These are phyloP conservation scores for Epichloe bromicola DNA, from an alignment of 2,329 filamentous ascomycete species.

Conservation along the genomic window DNA sequence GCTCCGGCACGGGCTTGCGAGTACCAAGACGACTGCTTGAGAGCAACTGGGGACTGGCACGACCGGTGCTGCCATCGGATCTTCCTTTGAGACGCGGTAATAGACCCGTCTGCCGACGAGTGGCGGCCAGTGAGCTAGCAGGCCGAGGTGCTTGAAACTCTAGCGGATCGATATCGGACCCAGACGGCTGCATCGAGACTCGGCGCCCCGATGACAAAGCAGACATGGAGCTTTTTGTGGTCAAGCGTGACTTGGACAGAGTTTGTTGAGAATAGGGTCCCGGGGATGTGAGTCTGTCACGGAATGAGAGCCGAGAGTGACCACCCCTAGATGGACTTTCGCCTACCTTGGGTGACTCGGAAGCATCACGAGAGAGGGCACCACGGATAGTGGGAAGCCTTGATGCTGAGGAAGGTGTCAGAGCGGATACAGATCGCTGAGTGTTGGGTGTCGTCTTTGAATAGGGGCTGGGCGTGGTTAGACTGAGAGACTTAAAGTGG, in stretches of 20 bases:
- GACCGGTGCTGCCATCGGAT: slow-evolving; percentile 25
- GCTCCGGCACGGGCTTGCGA: slow-evolving; percentile 24
- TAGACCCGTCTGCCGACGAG: slow-evolving; percentile 37
- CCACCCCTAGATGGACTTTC: slow-evolving; percentile 31
- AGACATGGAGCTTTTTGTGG: slow-evolving; percentile 30
- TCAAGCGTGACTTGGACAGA: slow-evolving; percentile 31
- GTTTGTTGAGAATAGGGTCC: slow-evolving; percentile 34
- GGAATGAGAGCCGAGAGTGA: slow-evolving; percentile 36
- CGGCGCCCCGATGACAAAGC: slow-evolving; percentile 31
- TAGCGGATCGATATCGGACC: slow-evolving; percentile 18
- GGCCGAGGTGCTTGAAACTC: slow-evolving; percentile 29
- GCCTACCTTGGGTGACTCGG: slow-evolving; percentile 34
- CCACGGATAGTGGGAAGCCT: slow-evolving; percentile 37
- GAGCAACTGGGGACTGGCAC: slow-evolving; percentile 33
- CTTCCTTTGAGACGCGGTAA: slow-evolving; percentile 34
- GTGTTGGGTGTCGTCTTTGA: slow-evolving; percentile 30
- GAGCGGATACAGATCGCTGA: slow-evolving; percentile 28
- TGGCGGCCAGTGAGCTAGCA: slow-evolving; percentile 41
- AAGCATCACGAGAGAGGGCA: slow-evolving; percentile 30
- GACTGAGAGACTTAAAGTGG: slow-evolving; percentile 49
- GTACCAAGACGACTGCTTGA: slow-evolving; percentile 32
- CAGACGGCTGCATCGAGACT: slow-evolving; percentile 38
- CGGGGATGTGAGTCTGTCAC: slow-evolving; percentile 38
- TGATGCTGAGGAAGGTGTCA: slow-evolving; percentile 30
- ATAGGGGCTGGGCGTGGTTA: slow-evolving; percentile 47